phyloP scores from a whole-genome alignment of 2,329 filamentous ascomycete genomes.

The Botryotinia narcissicola region DNA sequence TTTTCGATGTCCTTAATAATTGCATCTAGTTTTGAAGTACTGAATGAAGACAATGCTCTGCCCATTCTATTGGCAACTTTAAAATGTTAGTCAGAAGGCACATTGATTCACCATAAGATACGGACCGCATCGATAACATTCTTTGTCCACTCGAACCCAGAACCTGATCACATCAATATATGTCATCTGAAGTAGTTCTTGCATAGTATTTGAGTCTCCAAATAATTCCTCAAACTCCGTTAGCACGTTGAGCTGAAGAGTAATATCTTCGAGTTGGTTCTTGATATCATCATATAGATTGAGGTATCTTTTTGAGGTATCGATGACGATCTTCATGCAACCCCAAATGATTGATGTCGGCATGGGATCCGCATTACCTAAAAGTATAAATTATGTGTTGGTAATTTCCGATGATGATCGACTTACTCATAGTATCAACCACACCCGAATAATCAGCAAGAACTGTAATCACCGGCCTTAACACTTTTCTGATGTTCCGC shows the following conservation, averaged over 20 bases:
- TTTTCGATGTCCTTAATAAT: conserved; percentile 8
- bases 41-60: conserved; percentile 12
- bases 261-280: conserved; percentile 8
- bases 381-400: not conserved
- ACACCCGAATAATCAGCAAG: conserved; percentile 14
- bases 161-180: conserved; percentile 9
- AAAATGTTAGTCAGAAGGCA: not conserved
- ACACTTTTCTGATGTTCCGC: not conserved
- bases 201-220: conserved; percentile 15
- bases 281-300: conserved; percentile 13
- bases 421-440: conserved; percentile 8
- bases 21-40: conserved; percentile 10
- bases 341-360: conserved; percentile 18
- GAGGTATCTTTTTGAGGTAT: not conserved
- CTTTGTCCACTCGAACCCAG: conserved; percentile 14
- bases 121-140: conserved; percentile 11
- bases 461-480: conserved; percentile 1
- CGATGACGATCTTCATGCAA: conserved; percentile 7
- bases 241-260: conserved; percentile 9
- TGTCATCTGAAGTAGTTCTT: conserved; percentile 12
- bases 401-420: not conserved
- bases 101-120: not conserved
- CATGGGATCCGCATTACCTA: conserved; percentile 17
- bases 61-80: conserved; percentile 16
- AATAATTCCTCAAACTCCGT: conserved; percentile 15